Evolutionary conservation across 2,329 filamentous ascomycete species (phyloP), one percentile per base, ranked within the genome.

Genomic region (Tolypocladium endophyticum): DNA sequence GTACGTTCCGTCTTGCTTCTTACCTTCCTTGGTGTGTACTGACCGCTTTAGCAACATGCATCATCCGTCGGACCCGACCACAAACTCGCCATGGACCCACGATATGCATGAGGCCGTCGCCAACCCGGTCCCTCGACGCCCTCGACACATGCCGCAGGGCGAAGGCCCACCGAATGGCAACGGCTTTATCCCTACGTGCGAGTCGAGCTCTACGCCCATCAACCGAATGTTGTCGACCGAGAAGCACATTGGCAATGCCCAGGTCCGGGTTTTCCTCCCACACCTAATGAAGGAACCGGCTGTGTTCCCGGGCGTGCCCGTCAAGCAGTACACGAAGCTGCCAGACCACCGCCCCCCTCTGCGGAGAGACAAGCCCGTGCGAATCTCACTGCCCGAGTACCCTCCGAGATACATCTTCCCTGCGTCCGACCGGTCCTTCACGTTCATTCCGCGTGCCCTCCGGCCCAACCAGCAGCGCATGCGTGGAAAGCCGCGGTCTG

Each of bases 381-480:
- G 94, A 57, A 90, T 99, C 65, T 97, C 92, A 11, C 80, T 99
- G 50, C 93, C 94, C 2, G 82, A 88, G 35, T 83, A 89, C 63
- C 79, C 85, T 16, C 89, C 91, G 41, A 86, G 89, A 63, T 97
- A 97, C 73, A 92, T 97, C 62, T 96, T 94, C 74, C 94, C 94
- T 7, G 89, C 92, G 2, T 81, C 84, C 55, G 92, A 97, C 68
- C 82, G 94, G 64, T 97, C 94, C 0, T 99, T 99, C 73, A 96
- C 97, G 68, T 99, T 99, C 75, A 99, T 99, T 62, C 94, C 94
- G 16, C 84, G 94, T 65, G 93, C 93, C 14, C 83, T 97, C 77
- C 86, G 94, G 65, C 94, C 94, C 18, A 97, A 96, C 71, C 92
- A 96, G 72, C 90, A 96, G 76, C 89, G 95, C 59, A 69, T 70